Base-by-base conservation (phyloP, 495 filamentous ascomycete genomes). In the Friedmanniomyces endolithicus region DNA sequence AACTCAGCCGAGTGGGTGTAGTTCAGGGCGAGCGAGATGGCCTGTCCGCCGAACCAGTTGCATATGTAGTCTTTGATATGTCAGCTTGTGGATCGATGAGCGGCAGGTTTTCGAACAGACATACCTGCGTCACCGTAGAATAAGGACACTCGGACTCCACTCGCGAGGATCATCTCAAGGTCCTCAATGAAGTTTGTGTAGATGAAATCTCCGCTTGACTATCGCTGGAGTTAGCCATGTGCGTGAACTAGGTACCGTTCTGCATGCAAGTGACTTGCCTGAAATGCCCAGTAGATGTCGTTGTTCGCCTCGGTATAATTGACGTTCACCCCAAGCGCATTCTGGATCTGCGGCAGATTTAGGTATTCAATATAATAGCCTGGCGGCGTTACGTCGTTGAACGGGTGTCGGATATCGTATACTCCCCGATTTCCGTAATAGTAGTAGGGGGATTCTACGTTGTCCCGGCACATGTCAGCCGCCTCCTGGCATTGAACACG, bases 41-140 rank as follows among this genome's bases (percentile, higher is more conserved):
- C 74, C 63, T 57, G 72, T 25, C 80, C 82, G 46, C 82, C 82
- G 56, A 74, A 68, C 74, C 71, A 71, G 47, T 71, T 71, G 58
- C 66, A 64, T 35, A 66, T 70, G 51, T 66, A 67, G 52, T 74
- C 27, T 31, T 31, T 31, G 27, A 4, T 31, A 9, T 3, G 27
- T 31, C 27, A 31, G 27, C 27, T 31, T 31, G 27, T 31, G 9
- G 27, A 31, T 4, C 27, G 9, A 3, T 31, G 27, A 31, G 9
- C 9, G 27, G 27, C 27, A 31, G 27, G 4, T 4, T 31, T 9
- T 31, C 9, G 27, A 31, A 31, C 27, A 31, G 27, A 31, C 27
- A 4, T 31, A 31, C 27, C 72, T 27, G 66, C 70, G 57, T 75
- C 72, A n/a, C 74, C 74, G 50, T 77, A 72, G 27, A 67, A 52